These are phyloP conservation scores for Candida railenensis DNA, from an alignment of 805 yeast species.

Conservation along the genomic window DNA sequence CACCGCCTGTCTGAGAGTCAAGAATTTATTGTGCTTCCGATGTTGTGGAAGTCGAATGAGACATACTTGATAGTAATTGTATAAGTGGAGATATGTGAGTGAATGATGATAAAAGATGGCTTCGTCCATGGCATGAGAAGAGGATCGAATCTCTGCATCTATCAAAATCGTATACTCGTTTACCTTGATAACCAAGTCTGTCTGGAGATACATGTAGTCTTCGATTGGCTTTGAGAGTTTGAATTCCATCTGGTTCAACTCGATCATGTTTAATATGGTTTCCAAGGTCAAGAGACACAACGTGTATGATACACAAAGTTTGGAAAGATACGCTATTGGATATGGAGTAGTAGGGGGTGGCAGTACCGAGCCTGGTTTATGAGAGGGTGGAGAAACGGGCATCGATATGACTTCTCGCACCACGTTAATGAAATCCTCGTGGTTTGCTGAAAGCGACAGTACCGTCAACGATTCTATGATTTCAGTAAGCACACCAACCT, in stretches of 20 bases:
- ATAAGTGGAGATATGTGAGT: conserved; percentile 25
- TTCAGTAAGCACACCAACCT: conserved; percentile 26
- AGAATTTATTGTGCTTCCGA: conserved; percentile 14
- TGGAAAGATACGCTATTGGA: not conserved
- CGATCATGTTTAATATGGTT: conserved; percentile 2
- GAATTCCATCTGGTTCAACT: not conserved
- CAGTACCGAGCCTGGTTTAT: not conserved
- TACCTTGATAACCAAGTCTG: not conserved
- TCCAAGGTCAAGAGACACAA: conserved; percentile 2
- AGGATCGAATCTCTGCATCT: conserved; percentile 3
- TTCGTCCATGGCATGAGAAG: not conserved
- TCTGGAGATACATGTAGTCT: not conserved
- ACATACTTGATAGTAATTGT: conserved; percentile 26
- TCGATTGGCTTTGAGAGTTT: not conserved
- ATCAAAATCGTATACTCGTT: conserved; percentile 1
- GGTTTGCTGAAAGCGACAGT: conserved; percentile 21
- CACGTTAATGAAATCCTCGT: conserved; percentile 22
- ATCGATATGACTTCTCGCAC: conserved; percentile 8
- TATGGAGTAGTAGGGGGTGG: not conserved
- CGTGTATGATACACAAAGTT: conserved; percentile 2
- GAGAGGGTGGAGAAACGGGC: not conserved
- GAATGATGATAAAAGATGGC: conserved; percentile 28
- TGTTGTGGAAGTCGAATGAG: not conserved
- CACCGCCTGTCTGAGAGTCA: conserved; percentile 27
- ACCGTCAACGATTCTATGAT: conserved; percentile 29